Percentiles rank a stretch among this genome's conserved stretches.
Evolutionary conservation across 1,284 basidiomycete genomes (phyloP).

Genomic region (Tilletiopsis washingtonensis): DNA sequence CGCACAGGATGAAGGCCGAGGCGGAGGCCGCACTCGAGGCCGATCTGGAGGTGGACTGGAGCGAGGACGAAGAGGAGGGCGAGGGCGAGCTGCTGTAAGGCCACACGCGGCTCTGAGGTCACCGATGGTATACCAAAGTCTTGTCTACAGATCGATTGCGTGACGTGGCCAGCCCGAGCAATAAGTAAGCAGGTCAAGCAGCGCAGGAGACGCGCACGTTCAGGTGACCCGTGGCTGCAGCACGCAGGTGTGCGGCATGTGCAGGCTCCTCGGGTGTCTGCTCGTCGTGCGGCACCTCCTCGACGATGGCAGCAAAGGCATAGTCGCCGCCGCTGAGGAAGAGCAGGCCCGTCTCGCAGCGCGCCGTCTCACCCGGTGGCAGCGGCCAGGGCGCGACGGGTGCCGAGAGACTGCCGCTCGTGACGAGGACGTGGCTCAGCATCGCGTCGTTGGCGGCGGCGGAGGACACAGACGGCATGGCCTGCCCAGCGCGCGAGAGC

Average conservation of each 20-base stretch:
- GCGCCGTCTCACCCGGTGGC: neutral
- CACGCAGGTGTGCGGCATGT: too few species aligned
- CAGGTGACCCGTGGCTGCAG: too few species aligned
- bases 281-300: too few species aligned
- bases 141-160: too few species aligned
- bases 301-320: constrained; percentile 1
- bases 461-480: neutral
- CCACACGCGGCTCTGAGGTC: too few species aligned
- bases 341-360: constrained; percentile 5
- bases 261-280: too few species aligned
- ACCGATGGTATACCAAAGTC: too few species aligned
- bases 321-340: constrained; percentile 12
- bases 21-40: neutral
- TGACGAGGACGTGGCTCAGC: constrained; percentile 10
- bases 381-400: constrained; percentile 5
- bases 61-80: constrained; percentile 2
- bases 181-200: too few species aligned
- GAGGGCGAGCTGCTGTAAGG: constrained; percentile 2
- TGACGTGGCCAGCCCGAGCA: too few species aligned
- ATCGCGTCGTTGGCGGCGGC: constrained; percentile 1
- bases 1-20: too few species aligned
- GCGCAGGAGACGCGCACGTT: too few species aligned
- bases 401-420: constrained; percentile 8
- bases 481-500: neutral
- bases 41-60: constrained; percentile 4